These are phyloP conservation scores for Evansstolkia leycettana DNA, from an alignment of 495 filamentous ascomycete genomes.

Conservation along the genomic window DNA sequence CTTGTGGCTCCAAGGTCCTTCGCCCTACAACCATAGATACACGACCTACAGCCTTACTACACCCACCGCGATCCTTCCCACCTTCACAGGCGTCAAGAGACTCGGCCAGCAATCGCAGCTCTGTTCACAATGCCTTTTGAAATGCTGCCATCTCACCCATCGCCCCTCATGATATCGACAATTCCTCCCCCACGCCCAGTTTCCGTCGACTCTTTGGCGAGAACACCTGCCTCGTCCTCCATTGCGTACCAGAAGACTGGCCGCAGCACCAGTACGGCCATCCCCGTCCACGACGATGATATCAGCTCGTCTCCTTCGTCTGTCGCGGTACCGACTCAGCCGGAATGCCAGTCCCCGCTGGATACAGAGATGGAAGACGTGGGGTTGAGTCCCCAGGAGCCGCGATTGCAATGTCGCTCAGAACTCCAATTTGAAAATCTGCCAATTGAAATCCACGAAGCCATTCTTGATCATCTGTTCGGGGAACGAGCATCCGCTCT, in stretches of 20 bases:
- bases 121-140: constrained; percentile 3
- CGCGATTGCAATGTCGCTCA: constrained; percentile 2
- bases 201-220: constrained; percentile 23
- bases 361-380: constrained; percentile 20
- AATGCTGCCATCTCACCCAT: constrained; percentile 5
- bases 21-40: neutral
- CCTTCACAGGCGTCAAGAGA: too few relatives aligned
- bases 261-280: constrained; percentile 17
- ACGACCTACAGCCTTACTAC: too few relatives aligned
- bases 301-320: constrained; percentile 3
- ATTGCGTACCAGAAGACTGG: constrained; percentile 12
- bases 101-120: too few relatives aligned
- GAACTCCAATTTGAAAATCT: constrained; percentile 35
- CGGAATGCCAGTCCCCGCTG: constrained; percentile 8
- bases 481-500: constrained; percentile 49
- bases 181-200: constrained; percentile 23
- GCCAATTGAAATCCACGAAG: constrained; percentile 60
- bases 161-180: constrained; percentile 18
- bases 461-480: constrained; percentile 55
- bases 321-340: neutral
- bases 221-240: constrained; percentile 8
- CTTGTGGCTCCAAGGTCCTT: neutral
- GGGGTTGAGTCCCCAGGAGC: neutral
- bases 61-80: too few relatives aligned
- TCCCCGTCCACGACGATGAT: constrained; percentile 8